phyloP scores from a whole-genome alignment of 305 asterid species.

The Andrographis paniculata region DNA sequence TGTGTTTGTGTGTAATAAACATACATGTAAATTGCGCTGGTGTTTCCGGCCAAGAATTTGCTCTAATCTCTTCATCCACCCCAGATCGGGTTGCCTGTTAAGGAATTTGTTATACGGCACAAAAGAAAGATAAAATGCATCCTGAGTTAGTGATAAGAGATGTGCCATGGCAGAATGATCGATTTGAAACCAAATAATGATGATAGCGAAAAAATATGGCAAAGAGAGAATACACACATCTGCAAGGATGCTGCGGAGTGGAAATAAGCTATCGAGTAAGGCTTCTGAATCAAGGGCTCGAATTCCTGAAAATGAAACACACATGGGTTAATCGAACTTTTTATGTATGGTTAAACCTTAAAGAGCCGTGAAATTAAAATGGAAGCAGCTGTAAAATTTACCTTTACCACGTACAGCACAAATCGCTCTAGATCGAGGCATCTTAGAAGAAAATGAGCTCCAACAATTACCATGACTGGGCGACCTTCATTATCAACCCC shows the following conservation, averaged over 20 bases:
- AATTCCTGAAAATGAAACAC: conserved; percentile 56
- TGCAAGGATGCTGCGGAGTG: conserved; percentile 96
- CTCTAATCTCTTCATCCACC: conserved; percentile 89
- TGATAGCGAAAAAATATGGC: conserved; percentile 1
- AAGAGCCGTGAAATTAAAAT: neutral
- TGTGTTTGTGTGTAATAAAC: neutral
- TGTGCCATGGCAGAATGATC: neutral
- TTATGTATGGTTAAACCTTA: neutral
- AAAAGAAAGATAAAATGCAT: no score
- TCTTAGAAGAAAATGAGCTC: conserved; percentile 93
- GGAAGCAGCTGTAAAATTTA: no score
- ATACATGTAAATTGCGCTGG: conserved; percentile 91
- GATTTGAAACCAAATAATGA: neutral
- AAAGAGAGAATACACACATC: conserved; percentile 42
- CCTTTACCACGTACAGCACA: conserved; percentile 80
- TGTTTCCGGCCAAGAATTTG: conserved; percentile 96
- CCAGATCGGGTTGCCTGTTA: conserved; percentile 93
- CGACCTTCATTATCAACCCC: conserved; percentile 93
- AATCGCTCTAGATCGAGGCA: conserved; percentile 94
- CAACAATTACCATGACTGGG: conserved; percentile 93
- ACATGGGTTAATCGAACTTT: no score
- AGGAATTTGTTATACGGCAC: no score
- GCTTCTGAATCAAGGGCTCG: conserved; percentile 96
- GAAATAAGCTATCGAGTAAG: conserved; percentile 79
- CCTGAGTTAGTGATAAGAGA: no score